Conservation (phyloP, 176 grass and related monocot genomes). For the Musa troglodytarum region DNA sequence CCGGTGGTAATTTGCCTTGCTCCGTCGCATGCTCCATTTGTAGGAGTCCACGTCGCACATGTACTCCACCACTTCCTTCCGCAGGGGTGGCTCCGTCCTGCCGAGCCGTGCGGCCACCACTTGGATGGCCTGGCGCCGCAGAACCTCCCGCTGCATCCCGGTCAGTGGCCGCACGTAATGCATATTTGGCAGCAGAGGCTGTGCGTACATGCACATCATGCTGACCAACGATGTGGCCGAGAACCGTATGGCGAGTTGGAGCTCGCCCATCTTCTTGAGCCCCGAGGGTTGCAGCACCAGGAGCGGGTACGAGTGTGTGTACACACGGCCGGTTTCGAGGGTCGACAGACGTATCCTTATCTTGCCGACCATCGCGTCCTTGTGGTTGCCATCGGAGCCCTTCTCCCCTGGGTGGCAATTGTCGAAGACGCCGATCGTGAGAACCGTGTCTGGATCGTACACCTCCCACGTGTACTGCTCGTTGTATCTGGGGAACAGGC, state of each 20-base stretch:
- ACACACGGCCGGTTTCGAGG: conserved; percentile 87
- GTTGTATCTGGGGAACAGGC: conserved; percentile 71
- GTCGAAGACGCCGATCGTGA: conserved; percentile 90
- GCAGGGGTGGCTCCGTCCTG: conserved; percentile 88
- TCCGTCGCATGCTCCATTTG: conserved; percentile 94
- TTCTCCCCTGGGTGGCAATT: conserved; percentile 81
- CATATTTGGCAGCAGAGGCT: conserved; percentile 91
- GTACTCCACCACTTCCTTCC: conserved; percentile 95
- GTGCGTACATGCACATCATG: conserved; percentile 77
- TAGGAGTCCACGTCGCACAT: conserved; percentile 89
- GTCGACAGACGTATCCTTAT: conserved; percentile 92
- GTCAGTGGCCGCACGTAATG: conserved; percentile 82
- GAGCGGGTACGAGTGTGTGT: conserved; percentile 85
- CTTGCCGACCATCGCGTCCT: conserved; percentile 81
- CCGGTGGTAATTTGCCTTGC: conserved; percentile 96
- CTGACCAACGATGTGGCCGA: conserved; percentile 74
- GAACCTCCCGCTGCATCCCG: conserved; percentile 70
- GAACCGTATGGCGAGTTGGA: conserved; percentile 92
- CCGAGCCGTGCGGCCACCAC: conserved; percentile 78
- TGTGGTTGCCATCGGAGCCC: conserved; percentile 33
- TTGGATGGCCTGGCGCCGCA: conserved; percentile 82
- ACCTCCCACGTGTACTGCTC: conserved; percentile 99
- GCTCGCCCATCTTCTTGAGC: conserved; percentile 95
- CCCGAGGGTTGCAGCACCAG: conserved; percentile 88
- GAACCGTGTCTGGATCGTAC: conserved; percentile 81